Base-by-base conservation (phyloP, 129 eudicot species). In the Arctium minus region DNA sequence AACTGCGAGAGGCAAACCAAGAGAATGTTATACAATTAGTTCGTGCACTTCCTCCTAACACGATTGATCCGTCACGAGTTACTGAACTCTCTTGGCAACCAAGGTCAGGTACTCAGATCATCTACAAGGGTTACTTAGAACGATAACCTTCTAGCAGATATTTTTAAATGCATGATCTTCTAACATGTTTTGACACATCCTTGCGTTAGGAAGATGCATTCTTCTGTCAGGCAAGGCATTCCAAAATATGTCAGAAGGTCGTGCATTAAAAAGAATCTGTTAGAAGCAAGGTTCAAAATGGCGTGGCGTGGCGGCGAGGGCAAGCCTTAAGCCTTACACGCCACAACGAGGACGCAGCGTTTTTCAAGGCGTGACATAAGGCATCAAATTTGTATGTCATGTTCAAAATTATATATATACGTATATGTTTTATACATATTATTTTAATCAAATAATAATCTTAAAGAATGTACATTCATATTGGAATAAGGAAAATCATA, bases 41-140 rank as follows among this genome's bases (percentile, higher is more conserved):
- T 53, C 81, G 31, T 73, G 81, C 81, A 7, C 39, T 80, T 78
- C 88, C 80, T 46, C 82, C 79, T 40, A 80, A 81, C 83, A 78
- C 83, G 37, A 30, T 92, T 79, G 78, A 94, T 80, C 98, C 96
- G 1, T 90, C 98, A 85, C 87, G 79, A 84, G 92, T 88, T 85
- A 82, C 56, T 32, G 83, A 90, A 72, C 89, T 92, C 71, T 90
- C 98, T 65, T 94, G 97, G 98, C 92, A 73, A 78, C 98, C 98
- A 94, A 94, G 98, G 98, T 94, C 96, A 90, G 93, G 94, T 90
- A 90, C 85, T 86, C 83, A 76, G 64, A 76, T 83, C 69, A 79
- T 8, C 72, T 29, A 81, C 29, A 60, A 60, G 68, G 68, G 30
- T 60, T 18, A 60, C 68, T 60, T 60, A 17, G 29, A 60, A 60